Conservation (phyloP, 495 filamentous ascomycete genomes). For the Hyaloscypha bicolor region DNA sequence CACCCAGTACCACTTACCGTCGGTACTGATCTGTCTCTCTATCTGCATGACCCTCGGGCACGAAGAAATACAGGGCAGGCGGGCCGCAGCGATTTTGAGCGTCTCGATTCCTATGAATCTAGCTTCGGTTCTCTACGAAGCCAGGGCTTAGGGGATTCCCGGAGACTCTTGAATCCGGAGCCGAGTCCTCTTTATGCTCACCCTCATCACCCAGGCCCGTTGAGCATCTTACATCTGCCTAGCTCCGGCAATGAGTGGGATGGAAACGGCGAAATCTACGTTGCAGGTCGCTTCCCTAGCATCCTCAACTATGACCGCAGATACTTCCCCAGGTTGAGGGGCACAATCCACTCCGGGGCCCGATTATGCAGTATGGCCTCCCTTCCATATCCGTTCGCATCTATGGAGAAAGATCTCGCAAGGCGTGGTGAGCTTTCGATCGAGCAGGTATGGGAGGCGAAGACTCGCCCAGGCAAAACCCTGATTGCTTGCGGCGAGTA, state of each 20-base stretch:
- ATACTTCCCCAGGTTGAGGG: conserved; percentile 76
- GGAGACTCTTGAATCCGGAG: conserved; percentile 35
- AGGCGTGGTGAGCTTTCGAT: conserved; percentile 53
- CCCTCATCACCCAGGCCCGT: conserved; percentile 78
- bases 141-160: conserved; percentile 37
- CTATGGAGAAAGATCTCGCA: conserved; percentile 54
- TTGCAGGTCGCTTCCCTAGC: conserved; percentile 88
- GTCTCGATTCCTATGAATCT: conserved; percentile 36
- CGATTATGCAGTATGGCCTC: conserved; percentile 76
- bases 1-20: conserved; percentile 78
- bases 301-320: conserved; percentile 89
- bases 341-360: conserved; percentile 82
- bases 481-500: conserved; percentile 92
- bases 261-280: conserved; percentile 68
- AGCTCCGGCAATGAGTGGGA: conserved; percentile 50
- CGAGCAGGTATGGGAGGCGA: conserved; percentile 52
- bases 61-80: conserved; percentile 26
- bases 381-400: conserved; percentile 68
- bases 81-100: conserved; percentile 28
- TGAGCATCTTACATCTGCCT: conserved; percentile 78
- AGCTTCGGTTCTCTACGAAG: conserved; percentile 10
- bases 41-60: conserved; percentile 78
- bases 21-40: conserved; percentile 79
- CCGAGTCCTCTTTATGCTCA: conserved; percentile 64
- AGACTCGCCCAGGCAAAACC: conserved; percentile 53